Base-by-base conservation (phyloP, 2,329 filamentous ascomycete species). In the Aspergillus sp. region DNA sequence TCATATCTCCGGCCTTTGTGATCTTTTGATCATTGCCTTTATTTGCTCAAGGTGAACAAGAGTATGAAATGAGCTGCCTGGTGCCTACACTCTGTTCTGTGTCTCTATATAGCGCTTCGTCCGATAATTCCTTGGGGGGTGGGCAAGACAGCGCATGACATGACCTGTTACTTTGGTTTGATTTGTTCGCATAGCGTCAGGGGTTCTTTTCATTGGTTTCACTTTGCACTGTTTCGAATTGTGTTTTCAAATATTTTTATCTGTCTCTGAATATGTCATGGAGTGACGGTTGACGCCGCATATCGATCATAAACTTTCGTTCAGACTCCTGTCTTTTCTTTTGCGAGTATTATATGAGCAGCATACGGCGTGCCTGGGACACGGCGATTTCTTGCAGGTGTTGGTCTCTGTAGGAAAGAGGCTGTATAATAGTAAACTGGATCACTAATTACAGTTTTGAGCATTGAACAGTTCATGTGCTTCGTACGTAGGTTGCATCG, bases 141-240 rank as follows among this genome's bases (percentile, higher is more conserved):
- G 56, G 58, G 45, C 52, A 59, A 59, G 55, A 52, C 60, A 58
- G 55, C 55, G 48, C 59, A 56, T 52, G 54, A 56, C 41, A 56
- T 57, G 51, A 55, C 55, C 55, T 59, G 43, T 62, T 61, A 58
- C 55, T 58, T 62, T 62, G 63, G 60, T 64, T 68, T 70, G 62
- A 65, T 70, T 70, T 69, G 62, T 67, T 70, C 65, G 71, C 71
- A 74, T 74, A 74, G 71, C 71, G 71, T 65, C 64, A 67, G 71
- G 70, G 71, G 70, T 72, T 70, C 59, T 60, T 56, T 65, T 64
- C 40, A 52, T 65, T 58, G 57, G 50, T 35, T 66, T 52, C 50
- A 56, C 37, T 59, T 57, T 37, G 44, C 46, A 57, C 46, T 54
- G 49, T 56, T 52, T 61, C 54, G 50, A 55, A 27, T 35, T 46